These are phyloP conservation scores for Neurospora sp. DNA, from an alignment of 495 filamentous ascomycete species.

Conservation along the genomic window DNA sequence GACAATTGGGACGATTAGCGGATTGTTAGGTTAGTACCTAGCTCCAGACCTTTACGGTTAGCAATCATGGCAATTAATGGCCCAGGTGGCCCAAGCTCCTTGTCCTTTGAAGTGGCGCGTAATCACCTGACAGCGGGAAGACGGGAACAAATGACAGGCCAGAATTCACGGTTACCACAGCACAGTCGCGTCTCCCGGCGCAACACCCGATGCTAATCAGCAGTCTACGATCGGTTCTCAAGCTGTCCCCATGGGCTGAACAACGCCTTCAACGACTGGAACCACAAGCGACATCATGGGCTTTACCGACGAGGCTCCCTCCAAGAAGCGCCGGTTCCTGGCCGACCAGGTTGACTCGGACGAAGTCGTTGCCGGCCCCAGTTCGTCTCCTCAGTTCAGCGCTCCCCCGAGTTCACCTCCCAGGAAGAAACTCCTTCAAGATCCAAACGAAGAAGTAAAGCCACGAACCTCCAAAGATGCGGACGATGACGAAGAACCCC, in stretches of 20 bases:
- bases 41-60: neutral
- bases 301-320: slow-evolving; percentile 49
- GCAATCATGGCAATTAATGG: neutral
- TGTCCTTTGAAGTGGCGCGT: neutral
- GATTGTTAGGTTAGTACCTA: neutral
- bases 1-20: neutral
- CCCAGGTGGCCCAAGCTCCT: slow-evolving; percentile 1
- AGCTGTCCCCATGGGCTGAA: neutral
- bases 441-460: neutral
- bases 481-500: neutral
- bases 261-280: slow-evolving; percentile 1
- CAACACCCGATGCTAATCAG: slow-evolving; percentile 2
- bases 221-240: neutral
- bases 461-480: neutral
- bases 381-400: neutral
- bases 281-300: slow-evolving; percentile 36
- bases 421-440: slow-evolving; percentile 1
- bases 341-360: slow-evolving; percentile 38
- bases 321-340: slow-evolving; percentile 78
- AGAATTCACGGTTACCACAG: slow-evolving; percentile 17
- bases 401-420: neutral
- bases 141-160: slow-evolving; percentile 4
- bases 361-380: slow-evolving; percentile 2
- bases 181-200: slow-evolving; percentile 22
- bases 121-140: slow-evolving; percentile 17